Percentiles rank a stretch among this genome's conserved stretches.
phyloP scores from a whole-genome alignment of 768 basidiomycete species.

The Mycena rebaudengoi region DNA sequence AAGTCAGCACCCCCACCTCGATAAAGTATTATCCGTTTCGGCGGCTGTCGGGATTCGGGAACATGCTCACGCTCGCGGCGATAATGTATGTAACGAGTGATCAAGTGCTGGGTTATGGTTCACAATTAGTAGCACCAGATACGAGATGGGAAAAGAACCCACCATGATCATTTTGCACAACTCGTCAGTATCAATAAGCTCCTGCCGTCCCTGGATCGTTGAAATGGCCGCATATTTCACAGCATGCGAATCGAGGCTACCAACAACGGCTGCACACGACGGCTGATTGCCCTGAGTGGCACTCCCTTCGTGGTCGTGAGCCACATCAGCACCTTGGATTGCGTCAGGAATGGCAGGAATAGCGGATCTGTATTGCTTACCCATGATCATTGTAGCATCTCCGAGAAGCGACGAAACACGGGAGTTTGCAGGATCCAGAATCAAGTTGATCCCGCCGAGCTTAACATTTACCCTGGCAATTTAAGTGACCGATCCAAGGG shows the following conservation, averaged over 20 bases:
- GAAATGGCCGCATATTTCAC: constrained; percentile 77
- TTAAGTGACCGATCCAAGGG: neutral
- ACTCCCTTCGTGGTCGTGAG: neutral
- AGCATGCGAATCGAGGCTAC: constrained; percentile 75
- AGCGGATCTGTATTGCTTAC: constrained; percentile 61
- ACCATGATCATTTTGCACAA: constrained; percentile 66
- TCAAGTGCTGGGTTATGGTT: constrained; percentile 54
- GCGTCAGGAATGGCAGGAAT: constrained; percentile 77
- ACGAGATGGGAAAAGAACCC: constrained; percentile 51
- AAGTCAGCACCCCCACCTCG: constrained; percentile 58
- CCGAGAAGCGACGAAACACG: neutral
- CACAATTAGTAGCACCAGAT: constrained; percentile 58
- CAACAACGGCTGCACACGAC: constrained; percentile 82
- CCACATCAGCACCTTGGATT: constrained; percentile 67
- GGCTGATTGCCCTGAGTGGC: too few species aligned
- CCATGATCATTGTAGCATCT: constrained; percentile 2
- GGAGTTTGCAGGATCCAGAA: constrained; percentile 63
- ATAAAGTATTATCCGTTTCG: constrained; percentile 79
- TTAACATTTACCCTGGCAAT: constrained; percentile 77
- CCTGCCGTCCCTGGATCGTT: constrained; percentile 67
- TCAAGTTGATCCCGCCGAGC: constrained; percentile 80
- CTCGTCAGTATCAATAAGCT: constrained; percentile 84
- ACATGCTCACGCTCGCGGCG: constrained; percentile 59
- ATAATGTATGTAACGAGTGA: constrained; percentile 66
- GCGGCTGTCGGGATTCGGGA: constrained; percentile 41